A percentile compares a stretch with the other conserved stretches of the same genome.
Conservation (phyloP, 2,329 filamentous ascomycete species). For the Gnomoniopsis sp. region DNA sequence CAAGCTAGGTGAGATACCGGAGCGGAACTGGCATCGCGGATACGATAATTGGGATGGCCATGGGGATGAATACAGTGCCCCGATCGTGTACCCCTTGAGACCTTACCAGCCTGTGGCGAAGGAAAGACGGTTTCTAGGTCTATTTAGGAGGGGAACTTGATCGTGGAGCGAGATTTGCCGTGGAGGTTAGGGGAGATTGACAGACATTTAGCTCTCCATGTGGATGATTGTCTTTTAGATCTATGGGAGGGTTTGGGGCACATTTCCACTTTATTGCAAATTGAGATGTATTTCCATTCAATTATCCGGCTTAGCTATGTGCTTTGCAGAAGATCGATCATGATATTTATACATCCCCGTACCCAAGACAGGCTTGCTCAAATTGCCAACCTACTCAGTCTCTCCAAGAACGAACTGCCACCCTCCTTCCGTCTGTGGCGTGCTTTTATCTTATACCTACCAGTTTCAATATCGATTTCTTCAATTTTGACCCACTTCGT, state of each 20-base stretch:
- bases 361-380: no score
- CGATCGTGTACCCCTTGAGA: slow-evolving; percentile 29
- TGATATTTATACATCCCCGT: no score
- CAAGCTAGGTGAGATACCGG: slow-evolving; percentile 32
- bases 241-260: no score
- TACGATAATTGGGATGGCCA: slow-evolving; percentile 13
- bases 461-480: slow-evolving; percentile 86
- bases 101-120: slow-evolving; percentile 26
- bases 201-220: not conserved
- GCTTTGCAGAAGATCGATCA: no score
- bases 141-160: slow-evolving; percentile 24
- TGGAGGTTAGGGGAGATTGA: not conserved
- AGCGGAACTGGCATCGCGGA: slow-evolving; percentile 24
- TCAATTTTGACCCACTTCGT: slow-evolving; percentile 64
- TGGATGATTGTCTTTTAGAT: not conserved
- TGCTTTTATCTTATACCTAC: slow-evolving; percentile 41
- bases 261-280: no score
- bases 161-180: no score
- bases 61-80: slow-evolving; percentile 27
- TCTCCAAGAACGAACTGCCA: no score
- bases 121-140: slow-evolving; percentile 26
- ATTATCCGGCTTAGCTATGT: no score
- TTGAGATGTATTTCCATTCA: no score
- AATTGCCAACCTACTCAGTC: no score
- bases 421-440: no score